These are phyloP conservation scores for Botrytis squamosa DNA, from an alignment of 2,329 filamentous ascomycete species.

Conservation along the genomic window DNA sequence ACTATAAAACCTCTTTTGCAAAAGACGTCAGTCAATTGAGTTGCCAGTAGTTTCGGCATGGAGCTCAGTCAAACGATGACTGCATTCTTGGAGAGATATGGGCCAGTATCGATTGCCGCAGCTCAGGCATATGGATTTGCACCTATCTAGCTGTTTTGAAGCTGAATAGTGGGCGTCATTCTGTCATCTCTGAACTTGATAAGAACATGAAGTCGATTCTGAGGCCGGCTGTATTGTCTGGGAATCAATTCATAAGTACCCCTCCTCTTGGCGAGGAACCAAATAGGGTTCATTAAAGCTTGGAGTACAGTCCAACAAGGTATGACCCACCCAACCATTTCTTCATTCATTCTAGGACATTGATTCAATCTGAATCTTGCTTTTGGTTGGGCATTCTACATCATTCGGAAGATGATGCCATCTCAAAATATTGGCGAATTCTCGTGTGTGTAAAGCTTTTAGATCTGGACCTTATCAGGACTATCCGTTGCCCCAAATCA, in stretches of 20 bases:
- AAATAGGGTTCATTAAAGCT: not conserved
- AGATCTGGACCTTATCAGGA: not conserved
- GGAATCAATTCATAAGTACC: not conserved
- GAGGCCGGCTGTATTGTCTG: not conserved
- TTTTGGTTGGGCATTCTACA: too few relatives aligned
- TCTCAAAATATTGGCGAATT: not conserved
- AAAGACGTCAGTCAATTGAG: not conserved
- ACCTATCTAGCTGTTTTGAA: not conserved
- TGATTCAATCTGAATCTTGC: not conserved
- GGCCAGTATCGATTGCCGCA: not conserved
- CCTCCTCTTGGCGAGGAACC: not conserved
- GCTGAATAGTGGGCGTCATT: not conserved
- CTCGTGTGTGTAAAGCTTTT: not conserved
- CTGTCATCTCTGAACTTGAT: not conserved
- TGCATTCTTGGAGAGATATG: not conserved
- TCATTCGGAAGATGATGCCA: not conserved
- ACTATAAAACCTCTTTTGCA: not conserved
- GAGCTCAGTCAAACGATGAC: constrained; percentile 1
- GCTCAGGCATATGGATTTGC: not conserved
- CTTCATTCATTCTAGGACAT: not conserved
- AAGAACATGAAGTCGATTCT: not conserved
- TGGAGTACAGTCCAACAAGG: not conserved
- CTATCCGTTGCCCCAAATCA: not conserved
- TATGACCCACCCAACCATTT: not conserved
- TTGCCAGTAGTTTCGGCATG: not conserved